These are phyloP conservation scores for Paxillus ammoniavirescens DNA, from an alignment of 768 basidiomycete species.

Conservation along the genomic window DNA sequence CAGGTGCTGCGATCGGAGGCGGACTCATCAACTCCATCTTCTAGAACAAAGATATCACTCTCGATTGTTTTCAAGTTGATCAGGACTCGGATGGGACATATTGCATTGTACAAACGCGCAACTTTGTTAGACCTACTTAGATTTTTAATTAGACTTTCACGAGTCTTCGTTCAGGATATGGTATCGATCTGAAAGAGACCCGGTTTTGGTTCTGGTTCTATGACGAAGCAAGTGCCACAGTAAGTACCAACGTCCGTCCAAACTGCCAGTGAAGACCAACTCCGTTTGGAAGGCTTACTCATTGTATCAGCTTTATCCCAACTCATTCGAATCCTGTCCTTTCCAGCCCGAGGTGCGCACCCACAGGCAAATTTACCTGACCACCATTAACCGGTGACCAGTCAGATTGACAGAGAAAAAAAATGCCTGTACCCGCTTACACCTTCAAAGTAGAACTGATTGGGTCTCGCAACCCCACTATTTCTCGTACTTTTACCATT, in stretches of 20 bases:
- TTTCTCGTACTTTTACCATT: constrained; percentile 20
- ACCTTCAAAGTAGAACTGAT: constrained; percentile 20
- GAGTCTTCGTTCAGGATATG: neutral
- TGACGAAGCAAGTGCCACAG: too few relatives aligned
- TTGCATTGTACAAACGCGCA: neutral
- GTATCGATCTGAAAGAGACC: neutral
- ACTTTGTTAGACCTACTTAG: neutral
- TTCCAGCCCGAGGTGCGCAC: too few relatives aligned
- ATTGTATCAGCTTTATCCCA: too few relatives aligned
- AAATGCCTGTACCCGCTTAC: constrained; percentile 12
- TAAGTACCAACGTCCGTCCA: too few relatives aligned
- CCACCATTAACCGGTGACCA: too few relatives aligned
- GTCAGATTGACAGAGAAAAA: neutral
- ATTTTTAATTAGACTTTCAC: neutral
- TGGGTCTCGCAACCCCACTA: constrained; percentile 18
- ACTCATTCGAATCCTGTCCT: too few relatives aligned
- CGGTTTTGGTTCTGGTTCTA: too few relatives aligned
- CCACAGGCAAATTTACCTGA: too few relatives aligned
- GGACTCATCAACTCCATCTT: constrained; percentile 49
- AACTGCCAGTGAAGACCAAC: too few relatives aligned
- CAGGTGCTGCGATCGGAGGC: constrained; percentile 45
- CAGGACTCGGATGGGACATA: constrained; percentile 6
- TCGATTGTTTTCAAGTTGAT: neutral
- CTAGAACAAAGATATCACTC: constrained; percentile 20
- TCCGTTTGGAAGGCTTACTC: too few relatives aligned